These are phyloP conservation scores for Irpex sp. DNA, from an alignment of 1,284 basidiomycete species.

Conservation along the genomic window DNA sequence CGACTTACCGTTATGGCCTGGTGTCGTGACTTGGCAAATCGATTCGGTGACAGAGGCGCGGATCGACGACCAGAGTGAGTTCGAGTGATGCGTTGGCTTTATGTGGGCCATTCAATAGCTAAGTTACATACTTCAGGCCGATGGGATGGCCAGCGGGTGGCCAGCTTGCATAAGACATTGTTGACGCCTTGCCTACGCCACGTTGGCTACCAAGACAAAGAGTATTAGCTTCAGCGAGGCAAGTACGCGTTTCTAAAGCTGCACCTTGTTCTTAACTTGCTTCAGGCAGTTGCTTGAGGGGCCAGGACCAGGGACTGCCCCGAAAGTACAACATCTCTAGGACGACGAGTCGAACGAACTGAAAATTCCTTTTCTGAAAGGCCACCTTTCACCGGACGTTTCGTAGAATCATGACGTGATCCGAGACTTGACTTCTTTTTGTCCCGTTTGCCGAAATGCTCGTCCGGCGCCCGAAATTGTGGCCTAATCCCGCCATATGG, in stretches of 20 bases:
- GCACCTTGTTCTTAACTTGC: neutral
- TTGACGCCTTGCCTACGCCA: neutral
- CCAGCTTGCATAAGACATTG: neutral
- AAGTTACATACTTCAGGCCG: too few relatives aligned
- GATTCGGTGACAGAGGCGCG: too few relatives aligned
- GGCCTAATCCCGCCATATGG: neutral
- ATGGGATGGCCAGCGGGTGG: neutral
- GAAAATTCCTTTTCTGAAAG: neutral
- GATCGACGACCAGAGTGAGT: too few relatives aligned
- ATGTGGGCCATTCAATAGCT: too few relatives aligned
- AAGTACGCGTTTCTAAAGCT: neutral
- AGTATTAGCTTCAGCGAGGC: neutral
- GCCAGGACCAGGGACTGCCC: neutral
- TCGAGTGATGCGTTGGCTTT: too few relatives aligned
- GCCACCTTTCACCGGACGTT: neutral
- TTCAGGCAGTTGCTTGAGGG: neutral
- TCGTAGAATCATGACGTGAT: neutral
- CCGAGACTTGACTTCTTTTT: neutral
- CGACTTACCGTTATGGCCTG: too few relatives aligned
- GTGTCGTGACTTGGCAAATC: too few relatives aligned
- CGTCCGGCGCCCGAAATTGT: neutral
- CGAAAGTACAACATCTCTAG: neutral
- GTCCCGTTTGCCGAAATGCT: neutral
- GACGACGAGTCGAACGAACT: neutral
- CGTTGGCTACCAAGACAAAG: neutral